Evolutionary conservation across 2,329 filamentous ascomycete species (phyloP).

Genomic region (Fusarium globosum): DNA sequence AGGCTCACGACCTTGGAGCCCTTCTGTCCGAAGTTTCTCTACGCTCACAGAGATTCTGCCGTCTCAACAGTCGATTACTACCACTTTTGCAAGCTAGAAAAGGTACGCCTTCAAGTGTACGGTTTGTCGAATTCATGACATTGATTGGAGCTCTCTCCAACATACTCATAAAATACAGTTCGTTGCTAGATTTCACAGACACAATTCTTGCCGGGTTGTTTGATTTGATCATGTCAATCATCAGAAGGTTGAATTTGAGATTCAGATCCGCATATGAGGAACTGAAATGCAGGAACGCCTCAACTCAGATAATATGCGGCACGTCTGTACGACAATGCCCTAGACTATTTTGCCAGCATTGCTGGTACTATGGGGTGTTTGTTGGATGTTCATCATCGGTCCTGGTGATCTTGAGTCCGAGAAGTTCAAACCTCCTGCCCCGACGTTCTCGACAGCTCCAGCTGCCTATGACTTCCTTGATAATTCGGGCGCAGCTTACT

Average conservation of each 20-base stretch:
- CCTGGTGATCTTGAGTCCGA: background rate
- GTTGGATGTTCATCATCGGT: background rate
- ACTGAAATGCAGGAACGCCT: background rate
- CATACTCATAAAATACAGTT: background rate
- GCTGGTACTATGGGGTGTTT: background rate
- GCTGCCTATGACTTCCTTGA: background rate
- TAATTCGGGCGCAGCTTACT: rapidly evolving
- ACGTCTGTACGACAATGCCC: background rate
- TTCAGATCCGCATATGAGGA: background rate
- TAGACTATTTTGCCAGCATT: background rate
- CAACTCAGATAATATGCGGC: background rate
- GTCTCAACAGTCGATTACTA: background rate
- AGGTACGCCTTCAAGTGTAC: background rate
- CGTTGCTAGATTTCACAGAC: background rate
- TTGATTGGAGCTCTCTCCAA: rapidly evolving
- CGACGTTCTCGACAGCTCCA: background rate
- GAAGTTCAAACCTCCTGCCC: no score
- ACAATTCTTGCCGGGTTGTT: background rate
- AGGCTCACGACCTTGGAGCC: rapidly evolving
- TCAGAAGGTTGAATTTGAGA: background rate
- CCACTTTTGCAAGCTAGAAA: background rate
- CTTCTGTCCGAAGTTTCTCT: background rate
- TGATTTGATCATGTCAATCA: background rate
- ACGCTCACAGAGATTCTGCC: background rate
- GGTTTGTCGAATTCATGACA: background rate